Percentiles rank a stretch among this genome's conserved stretches.
Conservation (phyloP, 495 filamentous ascomycete species). For the Penicillium fimorum region DNA sequence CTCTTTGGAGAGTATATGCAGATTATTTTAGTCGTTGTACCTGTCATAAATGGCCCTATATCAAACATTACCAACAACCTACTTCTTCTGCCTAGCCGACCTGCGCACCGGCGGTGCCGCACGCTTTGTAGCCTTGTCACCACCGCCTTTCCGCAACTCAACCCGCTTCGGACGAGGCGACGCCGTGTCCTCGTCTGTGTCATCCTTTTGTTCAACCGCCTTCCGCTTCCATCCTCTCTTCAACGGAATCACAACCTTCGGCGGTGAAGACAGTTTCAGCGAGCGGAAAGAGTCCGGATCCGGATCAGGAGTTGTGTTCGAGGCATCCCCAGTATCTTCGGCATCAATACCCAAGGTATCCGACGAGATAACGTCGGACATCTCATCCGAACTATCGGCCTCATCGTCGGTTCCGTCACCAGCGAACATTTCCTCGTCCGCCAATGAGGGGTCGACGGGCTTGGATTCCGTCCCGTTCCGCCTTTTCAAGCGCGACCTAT, state of each 20-base stretch:
- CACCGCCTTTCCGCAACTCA: conserved; percentile 25
- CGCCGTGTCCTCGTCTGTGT: conserved; percentile 1
- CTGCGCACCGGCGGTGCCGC: conserved; percentile 32
- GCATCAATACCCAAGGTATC: conserved; percentile 16
- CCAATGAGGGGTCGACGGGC: conserved; percentile 1
- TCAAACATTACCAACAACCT: conserved; percentile 2
- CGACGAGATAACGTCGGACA: conserved; percentile 21
- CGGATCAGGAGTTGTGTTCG: conserved; percentile 25
- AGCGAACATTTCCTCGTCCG: conserved; percentile 10
- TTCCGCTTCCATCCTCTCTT: conserved; percentile 40
- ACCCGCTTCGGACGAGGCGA: conserved; percentile 30
- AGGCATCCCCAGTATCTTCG: conserved; percentile 22
- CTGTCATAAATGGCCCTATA: conserved; percentile 3
- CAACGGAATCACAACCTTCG: conserved; percentile 18
- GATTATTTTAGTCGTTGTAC: conserved; percentile 14
- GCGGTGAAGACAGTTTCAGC: conserved; percentile 10
- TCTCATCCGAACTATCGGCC: conserved; percentile 18
- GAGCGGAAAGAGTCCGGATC: conserved; percentile 6
- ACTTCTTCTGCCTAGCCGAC: conserved; percentile 36
- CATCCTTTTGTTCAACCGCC: conserved; percentile 23
- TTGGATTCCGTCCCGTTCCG: conserved; percentile 1
- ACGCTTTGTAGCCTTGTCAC: conserved; percentile 9
- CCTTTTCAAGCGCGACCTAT: conserved; percentile 25
- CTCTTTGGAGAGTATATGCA: conserved; percentile 1
- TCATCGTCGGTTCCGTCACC: conserved; percentile 16